Evolutionary conservation across 345 rosid genomes (phyloP), one percentile per base, ranked within the genome.

Genomic region (Lumnitzera racemosa): DNA sequence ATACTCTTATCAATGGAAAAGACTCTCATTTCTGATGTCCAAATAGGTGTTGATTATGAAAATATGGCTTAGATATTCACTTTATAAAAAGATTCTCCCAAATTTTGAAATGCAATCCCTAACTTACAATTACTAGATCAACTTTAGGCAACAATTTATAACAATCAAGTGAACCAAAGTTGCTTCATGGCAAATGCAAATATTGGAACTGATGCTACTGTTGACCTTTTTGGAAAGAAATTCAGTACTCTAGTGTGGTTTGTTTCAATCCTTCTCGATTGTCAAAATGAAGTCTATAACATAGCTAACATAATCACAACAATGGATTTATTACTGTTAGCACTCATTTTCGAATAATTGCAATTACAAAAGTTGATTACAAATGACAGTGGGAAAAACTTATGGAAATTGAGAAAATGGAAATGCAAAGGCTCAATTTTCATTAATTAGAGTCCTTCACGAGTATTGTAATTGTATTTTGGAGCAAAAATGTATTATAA

Each of bases 1-100:
- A 55, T 79, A 4, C 62, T 87, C 60, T 78, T 73, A 56, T 74
- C 86, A 0, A 76, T 83, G 49, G 90, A 90, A 76, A 63, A 73
- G 16, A 65, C 72, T 9, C 72, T 87, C 47, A 83, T 90, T 12
- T 29, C 76, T 12, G 97, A 94, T 53, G 63, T 24, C 9, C 47
- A 49, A 43, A 64, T 56, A 8, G 43, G 57, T 8, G 14, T 61
- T 0, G 62, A 66, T 15, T 63, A 59, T 12, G 68, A 56, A 23
- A 65, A 69, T 13, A 58, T 15, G 50, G 46, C 52, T 51, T 13
- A 54, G 31, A 72, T 72, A 13, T 58, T 70, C 54, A 14, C 10
- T 23, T 50, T 12, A 17, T 9, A 36, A 0, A 36, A 36, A 36
- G 43, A 7, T 4, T 36, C 10, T 9, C 11, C 9, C 11, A 1